Evolutionary conservation across 345 rosid genomes (phyloP).

Genomic region (Populus tremula): DNA sequence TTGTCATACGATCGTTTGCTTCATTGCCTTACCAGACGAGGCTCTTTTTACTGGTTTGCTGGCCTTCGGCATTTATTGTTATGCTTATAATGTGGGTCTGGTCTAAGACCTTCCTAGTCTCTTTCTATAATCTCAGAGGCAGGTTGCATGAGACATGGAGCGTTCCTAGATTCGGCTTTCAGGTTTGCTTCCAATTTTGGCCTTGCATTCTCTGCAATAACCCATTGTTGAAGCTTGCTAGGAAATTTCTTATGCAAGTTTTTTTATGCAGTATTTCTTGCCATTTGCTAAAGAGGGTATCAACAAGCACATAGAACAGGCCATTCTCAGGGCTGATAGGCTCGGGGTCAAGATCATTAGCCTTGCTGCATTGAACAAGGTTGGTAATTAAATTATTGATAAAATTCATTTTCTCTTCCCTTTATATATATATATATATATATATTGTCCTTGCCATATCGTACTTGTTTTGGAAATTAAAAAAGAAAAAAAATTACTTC

Average conservation of each 20-base stretch:
- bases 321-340: slow-evolving; percentile 74
- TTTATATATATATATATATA: too few species aligned
- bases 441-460: neutral
- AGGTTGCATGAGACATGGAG: slow-evolving; percentile 71
- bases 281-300: slow-evolving; percentile 88
- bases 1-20: slow-evolving; percentile 50
- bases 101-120: slow-evolving; percentile 61
- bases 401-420: too few species aligned
- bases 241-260: neutral
- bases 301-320: slow-evolving; percentile 72
- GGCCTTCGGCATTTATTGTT: slow-evolving; percentile 44
- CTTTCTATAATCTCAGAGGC: slow-evolving; percentile 66
- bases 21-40: slow-evolving; percentile 51
- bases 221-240: neutral
- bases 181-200: slow-evolving; percentile 36
- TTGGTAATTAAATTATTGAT: slow-evolving; percentile 3
- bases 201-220: neutral
- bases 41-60: slow-evolving; percentile 41
- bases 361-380: slow-evolving; percentile 95
- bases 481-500: neutral
- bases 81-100: slow-evolving; percentile 71
- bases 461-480: neutral
- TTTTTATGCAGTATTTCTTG: slow-evolving; percentile 73
- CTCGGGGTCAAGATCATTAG: slow-evolving; percentile 90
- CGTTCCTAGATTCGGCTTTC: slow-evolving; percentile 87